phyloP scores from a whole-genome alignment of 192 early-diverging fungal genomes.

The Coemansia sp. region DNA sequence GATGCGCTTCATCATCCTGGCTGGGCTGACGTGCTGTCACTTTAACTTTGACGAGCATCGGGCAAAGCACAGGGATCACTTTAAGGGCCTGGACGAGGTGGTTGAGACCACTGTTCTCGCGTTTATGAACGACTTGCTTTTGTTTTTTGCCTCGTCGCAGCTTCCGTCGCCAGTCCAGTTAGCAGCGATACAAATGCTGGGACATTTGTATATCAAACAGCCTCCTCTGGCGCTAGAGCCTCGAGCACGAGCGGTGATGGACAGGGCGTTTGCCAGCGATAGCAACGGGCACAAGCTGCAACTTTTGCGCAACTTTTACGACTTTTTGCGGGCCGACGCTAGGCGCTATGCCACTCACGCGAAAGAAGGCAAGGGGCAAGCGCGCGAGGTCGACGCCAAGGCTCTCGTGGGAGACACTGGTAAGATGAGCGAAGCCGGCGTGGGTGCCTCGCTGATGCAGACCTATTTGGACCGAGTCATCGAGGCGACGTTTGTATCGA shows the following conservation, averaged over 20 bases:
- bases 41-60: conserved; percentile 79
- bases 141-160: conserved; percentile 45
- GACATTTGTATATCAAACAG: conserved; percentile 72
- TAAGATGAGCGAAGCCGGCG: conserved; percentile 81
- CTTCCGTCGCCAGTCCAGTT: conserved; percentile 53
- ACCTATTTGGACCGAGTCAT: conserved; percentile 79
- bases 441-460: conserved; percentile 91
- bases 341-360: conserved; percentile 56
- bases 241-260: conserved; percentile 66
- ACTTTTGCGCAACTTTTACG: conserved; percentile 70
- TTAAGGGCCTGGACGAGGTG: conserved; percentile 46
- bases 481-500: conserved; percentile 64
- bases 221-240: conserved; percentile 66
- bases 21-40: conserved; percentile 70
- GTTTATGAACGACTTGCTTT: conserved; percentile 45
- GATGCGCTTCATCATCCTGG: conserved; percentile 75
- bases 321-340: conserved; percentile 71
- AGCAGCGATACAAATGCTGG: conserved; percentile 65
- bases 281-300: conserved; percentile 62
- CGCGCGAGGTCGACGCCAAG: conserved; percentile 67
- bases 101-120: conserved; percentile 23
- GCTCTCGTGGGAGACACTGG: conserved; percentile 81
- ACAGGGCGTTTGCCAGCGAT: conserved; percentile 61
- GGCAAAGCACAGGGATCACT: conserved; percentile 33
- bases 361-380: conserved; percentile 38